phyloP scores from a whole-genome alignment of 768 basidiomycete genomes.

The Leccinum imitatum region DNA sequence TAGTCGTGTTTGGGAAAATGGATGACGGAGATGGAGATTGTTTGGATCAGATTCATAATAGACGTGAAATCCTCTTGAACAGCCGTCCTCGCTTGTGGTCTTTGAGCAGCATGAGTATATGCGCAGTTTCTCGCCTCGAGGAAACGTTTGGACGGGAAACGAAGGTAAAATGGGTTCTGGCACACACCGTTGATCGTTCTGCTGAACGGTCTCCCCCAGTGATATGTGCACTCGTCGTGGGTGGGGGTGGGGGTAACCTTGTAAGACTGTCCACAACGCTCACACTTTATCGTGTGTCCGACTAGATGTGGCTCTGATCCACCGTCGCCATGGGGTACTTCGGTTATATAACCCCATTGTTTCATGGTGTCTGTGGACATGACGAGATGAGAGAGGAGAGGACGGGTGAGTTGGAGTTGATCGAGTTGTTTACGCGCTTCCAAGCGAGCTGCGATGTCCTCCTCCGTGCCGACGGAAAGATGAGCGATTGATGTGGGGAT shows the following conservation, averaged over 20 bases:
- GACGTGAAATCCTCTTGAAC: slow-evolving; percentile 81
- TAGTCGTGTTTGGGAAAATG: slow-evolving; percentile 57
- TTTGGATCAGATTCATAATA: slow-evolving; percentile 76
- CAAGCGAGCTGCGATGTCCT: slow-evolving; percentile 53
- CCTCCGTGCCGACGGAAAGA: slow-evolving; percentile 77
- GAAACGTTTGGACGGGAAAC: neutral
- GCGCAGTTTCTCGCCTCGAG: slow-evolving; percentile 64
- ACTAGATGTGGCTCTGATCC: slow-evolving; percentile 61
- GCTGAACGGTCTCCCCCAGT: slow-evolving; percentile 76
- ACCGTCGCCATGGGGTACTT: slow-evolving; percentile 66
- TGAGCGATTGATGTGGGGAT: slow-evolving; percentile 59
- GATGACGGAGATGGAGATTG: slow-evolving; percentile 69
- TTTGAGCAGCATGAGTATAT: slow-evolving; percentile 80
- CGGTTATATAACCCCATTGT: slow-evolving; percentile 69
- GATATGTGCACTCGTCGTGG: slow-evolving; percentile 69
- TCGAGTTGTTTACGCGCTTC: slow-evolving; percentile 55
- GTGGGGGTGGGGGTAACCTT: slow-evolving; percentile 59
- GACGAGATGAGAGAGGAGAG: slow-evolving; percentile 56
- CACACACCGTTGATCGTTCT: slow-evolving; percentile 63
- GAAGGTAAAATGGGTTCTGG: neutral
- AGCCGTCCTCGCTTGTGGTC: slow-evolving; percentile 59
- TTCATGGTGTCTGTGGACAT: slow-evolving; percentile 57
- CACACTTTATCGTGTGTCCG: slow-evolving; percentile 67
- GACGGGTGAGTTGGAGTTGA: slow-evolving; percentile 51
- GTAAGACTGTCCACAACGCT: slow-evolving; percentile 73